A percentile compares a stretch with the other conserved stretches of the same genome.
Conservation (phyloP, 169 alveolate species). For the Eimeria falciformis region DNA sequence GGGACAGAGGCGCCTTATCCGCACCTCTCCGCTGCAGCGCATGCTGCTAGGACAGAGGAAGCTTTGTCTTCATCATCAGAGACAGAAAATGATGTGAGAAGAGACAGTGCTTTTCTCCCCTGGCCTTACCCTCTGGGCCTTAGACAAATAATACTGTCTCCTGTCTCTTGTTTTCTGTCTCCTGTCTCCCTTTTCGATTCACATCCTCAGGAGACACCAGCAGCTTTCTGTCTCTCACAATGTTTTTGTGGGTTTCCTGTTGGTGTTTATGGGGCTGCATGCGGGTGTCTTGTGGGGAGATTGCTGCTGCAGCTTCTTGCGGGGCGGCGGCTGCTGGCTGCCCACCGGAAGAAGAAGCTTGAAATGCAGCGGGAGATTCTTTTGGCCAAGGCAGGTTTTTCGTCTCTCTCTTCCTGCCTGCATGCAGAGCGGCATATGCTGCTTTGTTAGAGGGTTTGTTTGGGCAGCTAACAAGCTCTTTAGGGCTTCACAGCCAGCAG, state of each 20-base stretch:
- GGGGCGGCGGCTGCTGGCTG: slow-evolving; percentile 1
- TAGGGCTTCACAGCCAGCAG: no score
- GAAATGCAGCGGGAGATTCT: neutral
- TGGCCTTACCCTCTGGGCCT: no score
- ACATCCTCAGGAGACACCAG: neutral
- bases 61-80: neutral
- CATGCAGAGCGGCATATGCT: no score
- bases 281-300: neutral
- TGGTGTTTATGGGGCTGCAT: neutral
- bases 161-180: no score
- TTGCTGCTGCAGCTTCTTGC: neutral
- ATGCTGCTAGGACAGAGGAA: neutral
- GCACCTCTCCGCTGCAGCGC: neutral
- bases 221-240: neutral
- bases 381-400: neutral
- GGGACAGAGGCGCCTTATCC: neutral
- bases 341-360: neutral
- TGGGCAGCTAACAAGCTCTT: no score
- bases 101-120: no score
- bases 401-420: neutral
- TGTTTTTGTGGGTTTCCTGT: neutral
- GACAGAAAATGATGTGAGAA: no score
- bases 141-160: no score
- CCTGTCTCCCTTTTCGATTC: no score
- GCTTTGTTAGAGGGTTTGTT: no score